Conservation (phyloP, 345 rosid genomes). For the Cardiospermum halicacabum region DNA sequence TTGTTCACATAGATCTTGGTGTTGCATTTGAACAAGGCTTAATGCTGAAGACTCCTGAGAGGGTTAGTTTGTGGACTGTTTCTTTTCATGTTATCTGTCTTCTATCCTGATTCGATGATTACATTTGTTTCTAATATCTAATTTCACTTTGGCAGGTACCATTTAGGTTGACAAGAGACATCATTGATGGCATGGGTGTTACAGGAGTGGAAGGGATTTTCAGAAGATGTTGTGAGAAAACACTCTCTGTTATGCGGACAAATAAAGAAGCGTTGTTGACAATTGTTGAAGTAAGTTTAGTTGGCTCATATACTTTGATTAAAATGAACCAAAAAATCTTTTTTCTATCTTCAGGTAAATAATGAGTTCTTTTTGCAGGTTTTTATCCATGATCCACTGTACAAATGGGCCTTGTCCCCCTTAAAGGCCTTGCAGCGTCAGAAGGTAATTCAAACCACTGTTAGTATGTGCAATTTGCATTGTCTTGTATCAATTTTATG, state of each 20-base stretch:
- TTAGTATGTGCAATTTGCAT: not conserved
- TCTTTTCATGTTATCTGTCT: conserved; percentile 6
- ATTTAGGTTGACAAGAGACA: conserved; percentile 91
- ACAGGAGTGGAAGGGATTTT: conserved; percentile 97
- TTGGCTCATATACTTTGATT: not conserved
- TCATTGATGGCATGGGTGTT: conserved; percentile 95
- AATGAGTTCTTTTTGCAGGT: conserved; percentile 53
- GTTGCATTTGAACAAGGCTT: conserved; percentile 98
- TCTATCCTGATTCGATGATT: not conserved
- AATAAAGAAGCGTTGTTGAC: conserved; percentile 96
- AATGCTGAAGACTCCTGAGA: conserved; percentile 96
- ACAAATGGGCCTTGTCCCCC: conserved; percentile 97
- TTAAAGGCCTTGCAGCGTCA: conserved; percentile 98
- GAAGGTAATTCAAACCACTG: conserved; percentile 48
- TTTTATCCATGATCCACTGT: conserved; percentile 95
- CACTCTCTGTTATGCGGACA: conserved; percentile 88
- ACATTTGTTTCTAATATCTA: conserved; percentile 9
- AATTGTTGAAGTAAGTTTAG: conserved; percentile 74
- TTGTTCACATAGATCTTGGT: conserved; percentile 98
- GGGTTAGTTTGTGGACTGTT: conserved; percentile 41
- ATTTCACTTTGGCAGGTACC: conserved; percentile 60
- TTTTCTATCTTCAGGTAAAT: conserved; percentile 5
- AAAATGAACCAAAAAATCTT: not conserved
- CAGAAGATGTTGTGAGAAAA: conserved; percentile 96
- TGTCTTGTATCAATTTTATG: no score